Evolutionary conservation across 805 yeast genomes (phyloP).

Genomic region (Tetrapisispora namnaoensis): DNA sequence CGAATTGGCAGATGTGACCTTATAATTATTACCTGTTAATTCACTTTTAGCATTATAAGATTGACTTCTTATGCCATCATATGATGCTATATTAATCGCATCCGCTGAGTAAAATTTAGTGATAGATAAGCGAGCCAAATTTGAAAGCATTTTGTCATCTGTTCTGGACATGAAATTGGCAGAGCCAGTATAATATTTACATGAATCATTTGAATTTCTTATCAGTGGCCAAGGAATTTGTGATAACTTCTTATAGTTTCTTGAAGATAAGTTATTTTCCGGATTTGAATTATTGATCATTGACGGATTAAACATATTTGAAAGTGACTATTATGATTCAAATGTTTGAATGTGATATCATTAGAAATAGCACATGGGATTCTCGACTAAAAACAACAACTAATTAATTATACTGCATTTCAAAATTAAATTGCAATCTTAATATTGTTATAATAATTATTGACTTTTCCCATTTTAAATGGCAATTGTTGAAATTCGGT

Average conservation of each 20-base stretch:
- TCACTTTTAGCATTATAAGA: too few relatives aligned
- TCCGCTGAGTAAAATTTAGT: not conserved
- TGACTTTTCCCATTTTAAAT: too few relatives aligned
- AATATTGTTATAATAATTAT: too few relatives aligned
- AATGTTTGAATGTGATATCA: not conserved
- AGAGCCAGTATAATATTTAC: not conserved
- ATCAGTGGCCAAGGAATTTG: not conserved
- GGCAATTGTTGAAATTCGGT: too few relatives aligned
- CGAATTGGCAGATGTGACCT: not conserved
- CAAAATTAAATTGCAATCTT: too few relatives aligned
- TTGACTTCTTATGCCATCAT: not conserved
- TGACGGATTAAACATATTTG: too few relatives aligned
- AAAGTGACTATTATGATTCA: not conserved
- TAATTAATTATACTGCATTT: too few relatives aligned
- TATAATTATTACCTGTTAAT: too few relatives aligned
- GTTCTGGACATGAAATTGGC: not conserved
- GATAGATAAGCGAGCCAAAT: not conserved
- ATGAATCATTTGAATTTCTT: not conserved
- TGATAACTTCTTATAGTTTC: not conserved
- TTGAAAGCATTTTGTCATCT: not conserved
- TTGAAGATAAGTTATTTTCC: not conserved
- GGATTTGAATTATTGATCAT: not conserved
- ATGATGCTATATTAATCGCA: not conserved
- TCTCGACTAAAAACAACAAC: too few relatives aligned
- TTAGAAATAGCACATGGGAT: too few relatives aligned